Conservation (phyloP, 108 stramenopile genomes). For the Nannochloropsis gaditana region DNA sequence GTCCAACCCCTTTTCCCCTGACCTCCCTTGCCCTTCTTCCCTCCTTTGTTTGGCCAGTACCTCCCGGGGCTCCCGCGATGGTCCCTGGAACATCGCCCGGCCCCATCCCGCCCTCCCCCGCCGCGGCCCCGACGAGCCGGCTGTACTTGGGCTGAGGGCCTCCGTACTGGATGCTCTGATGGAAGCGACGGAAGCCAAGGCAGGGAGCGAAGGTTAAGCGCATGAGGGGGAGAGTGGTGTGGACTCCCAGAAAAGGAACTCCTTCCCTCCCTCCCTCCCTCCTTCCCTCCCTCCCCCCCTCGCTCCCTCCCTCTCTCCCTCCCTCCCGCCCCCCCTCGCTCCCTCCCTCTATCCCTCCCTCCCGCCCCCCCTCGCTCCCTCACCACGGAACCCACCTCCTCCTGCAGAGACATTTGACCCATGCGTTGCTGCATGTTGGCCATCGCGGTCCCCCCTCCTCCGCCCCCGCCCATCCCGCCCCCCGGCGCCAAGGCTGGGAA, state of each 20-base stretch:
- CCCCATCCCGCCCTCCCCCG: constrained; percentile 11
- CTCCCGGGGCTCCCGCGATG: not conserved
- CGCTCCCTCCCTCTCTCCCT: not conserved
- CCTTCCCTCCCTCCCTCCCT: not conserved
- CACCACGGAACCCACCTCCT: not conserved
- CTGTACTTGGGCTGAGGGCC: constrained; percentile 9
- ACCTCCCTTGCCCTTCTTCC: not conserved
- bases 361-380: not conserved
- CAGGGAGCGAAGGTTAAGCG: not conserved
- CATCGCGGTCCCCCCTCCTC: not conserved
- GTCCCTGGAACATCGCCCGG: not conserved
- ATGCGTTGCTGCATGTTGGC: not conserved
- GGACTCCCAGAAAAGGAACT: not conserved
- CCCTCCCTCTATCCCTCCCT: not conserved
- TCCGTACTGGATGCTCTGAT: not conserved
- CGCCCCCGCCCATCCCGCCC: not conserved
- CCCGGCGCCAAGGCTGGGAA: constrained; percentile 20
- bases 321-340: not conserved
- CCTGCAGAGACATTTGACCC: not conserved
- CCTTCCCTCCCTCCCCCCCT: not conserved
- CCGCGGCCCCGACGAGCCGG: not conserved
- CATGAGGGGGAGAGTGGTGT: not conserved
- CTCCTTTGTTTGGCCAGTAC: not conserved
- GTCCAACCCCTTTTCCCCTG: not conserved
- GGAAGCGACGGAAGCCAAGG: not conserved